Evolutionary conservation across 768 basidiomycete genomes (phyloP), one percentile per base, ranked within the genome.

Genomic region (Rhizopogon rudus): DNA sequence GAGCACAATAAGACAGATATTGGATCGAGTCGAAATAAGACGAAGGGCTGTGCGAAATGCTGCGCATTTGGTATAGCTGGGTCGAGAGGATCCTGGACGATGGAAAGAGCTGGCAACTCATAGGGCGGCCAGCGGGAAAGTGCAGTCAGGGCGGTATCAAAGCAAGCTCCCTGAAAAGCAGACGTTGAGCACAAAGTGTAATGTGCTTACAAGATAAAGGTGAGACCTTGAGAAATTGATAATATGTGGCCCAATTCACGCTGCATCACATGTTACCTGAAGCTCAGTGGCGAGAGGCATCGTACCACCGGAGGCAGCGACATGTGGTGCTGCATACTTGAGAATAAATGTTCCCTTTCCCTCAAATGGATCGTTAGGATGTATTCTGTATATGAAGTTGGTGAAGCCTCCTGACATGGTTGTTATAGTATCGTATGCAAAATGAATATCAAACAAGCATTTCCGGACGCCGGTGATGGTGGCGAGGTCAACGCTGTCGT

Each of bases 21-120:
- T 40, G 76, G 67, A 39, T 86, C 80, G 53, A 96, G 74, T 41
- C 78, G 79, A 67, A 89, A 89, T 71, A 94, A 92, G 3, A 93
- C 90, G 59, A 97, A 77, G 1, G 94, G 94, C 63, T 96, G 94
- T 1, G 93, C 94, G 57, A 88, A 88, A 37, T 71, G 61, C 14
- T 60, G 57, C 33, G 41, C 66, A 5, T 61, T 66, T 13, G 73
- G 72, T 35, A 75, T 64, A 29, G 72, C 68, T 1, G 74, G 64
- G 40, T 79, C 75, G 3, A 82, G 68, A 2, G 83, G 78, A 57
- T 89, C 88, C 69, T 90, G 87, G 10, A 87, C 73, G 46, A 90
- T 79, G 3, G 86, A 88, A 2, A 88, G 62, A 0, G 70, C 68
- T 1, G 74, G 70, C 2, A 87, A 67, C 14, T 68, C 59, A 8